phyloP scores from a whole-genome alignment of 306 rosid species.

The Fagus crenata region DNA sequence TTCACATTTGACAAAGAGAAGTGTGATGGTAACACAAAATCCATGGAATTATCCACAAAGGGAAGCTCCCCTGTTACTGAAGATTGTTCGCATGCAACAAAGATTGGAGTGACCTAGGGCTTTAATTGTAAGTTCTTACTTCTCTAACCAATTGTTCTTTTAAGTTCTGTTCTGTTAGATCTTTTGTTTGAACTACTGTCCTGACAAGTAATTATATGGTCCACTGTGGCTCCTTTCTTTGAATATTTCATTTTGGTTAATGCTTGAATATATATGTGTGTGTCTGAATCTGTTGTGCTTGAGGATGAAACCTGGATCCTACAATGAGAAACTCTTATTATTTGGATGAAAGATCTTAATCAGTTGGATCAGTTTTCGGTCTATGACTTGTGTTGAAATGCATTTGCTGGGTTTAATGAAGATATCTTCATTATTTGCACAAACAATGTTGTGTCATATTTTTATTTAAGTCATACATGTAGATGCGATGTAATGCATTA shows the following conservation, averaged over 20 bases:
- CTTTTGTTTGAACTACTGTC: neutral
- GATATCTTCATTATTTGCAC: neutral
- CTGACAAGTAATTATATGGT: neutral
- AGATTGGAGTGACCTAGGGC: slow-evolving; percentile 58
- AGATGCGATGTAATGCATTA: no score
- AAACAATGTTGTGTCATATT: no score
- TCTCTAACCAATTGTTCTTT: slow-evolving; percentile 21
- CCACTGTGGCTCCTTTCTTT: neutral
- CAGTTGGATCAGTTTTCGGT: neutral
- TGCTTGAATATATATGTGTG: no score
- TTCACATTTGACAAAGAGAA: slow-evolving; percentile 70
- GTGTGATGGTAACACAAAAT: slow-evolving; percentile 41
- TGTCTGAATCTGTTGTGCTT: neutral
- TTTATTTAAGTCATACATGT: no score
- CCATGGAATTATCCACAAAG: slow-evolving; percentile 40
- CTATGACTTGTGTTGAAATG: neutral
- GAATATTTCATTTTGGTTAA: neutral
- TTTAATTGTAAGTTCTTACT: slow-evolving; percentile 43
- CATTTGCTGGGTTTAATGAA: neutral
- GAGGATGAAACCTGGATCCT: neutral
- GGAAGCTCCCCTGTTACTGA: slow-evolving; percentile 37
- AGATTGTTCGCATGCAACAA: slow-evolving; percentile 52
- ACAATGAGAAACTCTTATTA: neutral
- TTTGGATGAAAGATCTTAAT: neutral
- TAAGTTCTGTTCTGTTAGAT: neutral